phyloP scores from a whole-genome alignment of 2,329 filamentous ascomycete genomes.

The Ilyonectria destructans region DNA sequence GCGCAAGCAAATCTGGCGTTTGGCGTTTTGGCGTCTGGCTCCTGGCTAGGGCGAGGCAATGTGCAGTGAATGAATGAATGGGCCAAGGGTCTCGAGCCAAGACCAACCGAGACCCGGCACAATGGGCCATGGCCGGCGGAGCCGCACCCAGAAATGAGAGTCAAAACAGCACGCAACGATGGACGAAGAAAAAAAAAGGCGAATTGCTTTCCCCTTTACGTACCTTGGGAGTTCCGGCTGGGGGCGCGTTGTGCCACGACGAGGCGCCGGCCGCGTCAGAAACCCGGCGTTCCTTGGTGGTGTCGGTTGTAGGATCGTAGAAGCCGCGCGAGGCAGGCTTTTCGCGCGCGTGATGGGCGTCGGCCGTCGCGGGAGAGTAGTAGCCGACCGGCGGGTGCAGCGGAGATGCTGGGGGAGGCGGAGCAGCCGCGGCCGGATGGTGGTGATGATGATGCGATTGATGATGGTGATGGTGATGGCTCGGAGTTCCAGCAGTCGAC shows the following conservation, averaged over 20 bases:
- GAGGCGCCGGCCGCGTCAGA: conserved; percentile 56
- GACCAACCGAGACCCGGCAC: conserved; percentile 9
- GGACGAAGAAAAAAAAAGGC: conserved; percentile 34
- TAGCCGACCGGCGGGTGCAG: conserved; percentile 62
- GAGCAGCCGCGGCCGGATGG: conserved; percentile 45
- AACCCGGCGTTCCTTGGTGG: conserved; percentile 63
- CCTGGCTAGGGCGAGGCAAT: conserved; percentile 25
- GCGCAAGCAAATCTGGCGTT: conserved; percentile 36
- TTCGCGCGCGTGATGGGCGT: conserved; percentile 56
- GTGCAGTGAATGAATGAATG: conserved; percentile 21
- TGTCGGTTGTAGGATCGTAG: conserved; percentile 71
- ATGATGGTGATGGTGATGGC: conserved; percentile 39
- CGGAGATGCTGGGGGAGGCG: conserved; percentile 58
- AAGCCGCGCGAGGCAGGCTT: conserved; percentile 63
- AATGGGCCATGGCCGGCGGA: neutral
- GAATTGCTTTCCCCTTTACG: conserved; percentile 55
- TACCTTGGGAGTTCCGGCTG: conserved; percentile 65
- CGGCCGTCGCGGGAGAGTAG: conserved; percentile 54
- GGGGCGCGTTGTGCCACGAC: conserved; percentile 63
- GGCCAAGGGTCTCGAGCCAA: conserved; percentile 18
- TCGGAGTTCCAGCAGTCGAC: conserved; percentile 36
- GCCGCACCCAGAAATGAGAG: conserved; percentile 33
- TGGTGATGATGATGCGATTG: conserved; percentile 44
- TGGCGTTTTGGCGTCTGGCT: conserved; percentile 35
- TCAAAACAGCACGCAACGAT: conserved; percentile 36